Base-by-base conservation (phyloP, 2,329 filamentous ascomycete species). In the Tricladium varicosporioides region DNA sequence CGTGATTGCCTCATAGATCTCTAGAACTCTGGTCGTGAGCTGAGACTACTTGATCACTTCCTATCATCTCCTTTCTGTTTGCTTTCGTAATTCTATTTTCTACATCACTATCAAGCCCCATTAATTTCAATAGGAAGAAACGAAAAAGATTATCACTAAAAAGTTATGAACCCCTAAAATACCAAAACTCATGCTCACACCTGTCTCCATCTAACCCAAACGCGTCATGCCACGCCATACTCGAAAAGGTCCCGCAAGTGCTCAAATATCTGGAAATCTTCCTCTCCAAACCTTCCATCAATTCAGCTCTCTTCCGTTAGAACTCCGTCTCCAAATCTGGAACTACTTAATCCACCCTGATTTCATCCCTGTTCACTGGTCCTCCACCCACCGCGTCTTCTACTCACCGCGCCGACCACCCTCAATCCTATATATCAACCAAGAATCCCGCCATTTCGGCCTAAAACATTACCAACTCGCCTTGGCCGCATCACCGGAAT, bases 401-500 rank as follows among this genome's bases (percentile, higher is more conserved):
- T 19, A 18, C 8, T 57, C 54, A 9, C 11, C 14, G 19, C 54
- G 33, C 32, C 54, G 33, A 42, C 53, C 43, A 43, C 52, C 54
- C 15, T 18, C 19, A 19, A 51, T 47, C 10, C 51, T 60, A 2
- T 51, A 54, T 40, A 33, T 46, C 5, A 54, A 48, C 49, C 42
- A 52, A 8, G 47, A 54, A 40, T 54, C 58, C 10, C 51, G 58
- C 7, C 16, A 16, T 22, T 51, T 54, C 42, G 58, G 50, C 1
- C 45, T 52, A 1, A 57, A 60, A 27, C 36, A 18, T 10, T 60
- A 57, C 36, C 45, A 47, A n/a, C 32, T 59, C 14, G 13, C 36
- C 18, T 50, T 59, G 18, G 53, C 48, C 10, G 40, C 50, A 3
- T 53, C 49, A n/a, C 57, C 53, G 13, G 53, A 54, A 15, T 51